Conservation (phyloP, 345 rosid species). For the Linum tenue region DNA sequence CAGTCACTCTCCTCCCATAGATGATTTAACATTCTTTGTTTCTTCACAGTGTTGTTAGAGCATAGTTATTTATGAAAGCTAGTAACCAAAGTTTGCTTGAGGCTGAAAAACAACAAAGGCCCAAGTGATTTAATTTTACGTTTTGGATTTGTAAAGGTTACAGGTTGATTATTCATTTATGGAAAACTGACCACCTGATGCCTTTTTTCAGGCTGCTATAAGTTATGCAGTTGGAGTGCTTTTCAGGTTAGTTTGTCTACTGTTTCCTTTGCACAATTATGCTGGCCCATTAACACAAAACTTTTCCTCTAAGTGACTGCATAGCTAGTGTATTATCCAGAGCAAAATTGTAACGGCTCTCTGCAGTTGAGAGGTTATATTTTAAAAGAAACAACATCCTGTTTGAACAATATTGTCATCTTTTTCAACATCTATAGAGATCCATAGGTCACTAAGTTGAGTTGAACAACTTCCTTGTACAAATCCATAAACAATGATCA, state of each 20-base stretch:
- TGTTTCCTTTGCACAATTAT: not conserved
- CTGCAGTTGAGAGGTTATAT: not conserved
- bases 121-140: not conserved
- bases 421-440: too few relatives aligned
- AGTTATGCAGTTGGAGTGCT: constrained; percentile 78
- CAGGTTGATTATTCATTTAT: not conserved
- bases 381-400: not conserved
- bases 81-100: too few relatives aligned
- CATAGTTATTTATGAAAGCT: too few relatives aligned
- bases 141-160: not conserved
- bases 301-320: not conserved
- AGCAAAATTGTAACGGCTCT: not conserved
- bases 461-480: not conserved
- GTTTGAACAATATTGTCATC: not conserved
- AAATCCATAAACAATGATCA: not conserved
- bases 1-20: too few relatives aligned
- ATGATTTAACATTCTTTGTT: too few relatives aligned
- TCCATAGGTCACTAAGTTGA: not conserved
- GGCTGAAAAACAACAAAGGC: too few relatives aligned
- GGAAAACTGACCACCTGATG: constrained; percentile 14
- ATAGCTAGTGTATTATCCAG: not conserved
- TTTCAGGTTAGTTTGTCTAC: constrained; percentile 50
- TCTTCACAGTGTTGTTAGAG: too few relatives aligned
- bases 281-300: not conserved
- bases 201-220: constrained; percentile 55